Evolutionary conservation across 768 basidiomycete genomes (phyloP).

Genomic region (Pisolithus sp.): DNA sequence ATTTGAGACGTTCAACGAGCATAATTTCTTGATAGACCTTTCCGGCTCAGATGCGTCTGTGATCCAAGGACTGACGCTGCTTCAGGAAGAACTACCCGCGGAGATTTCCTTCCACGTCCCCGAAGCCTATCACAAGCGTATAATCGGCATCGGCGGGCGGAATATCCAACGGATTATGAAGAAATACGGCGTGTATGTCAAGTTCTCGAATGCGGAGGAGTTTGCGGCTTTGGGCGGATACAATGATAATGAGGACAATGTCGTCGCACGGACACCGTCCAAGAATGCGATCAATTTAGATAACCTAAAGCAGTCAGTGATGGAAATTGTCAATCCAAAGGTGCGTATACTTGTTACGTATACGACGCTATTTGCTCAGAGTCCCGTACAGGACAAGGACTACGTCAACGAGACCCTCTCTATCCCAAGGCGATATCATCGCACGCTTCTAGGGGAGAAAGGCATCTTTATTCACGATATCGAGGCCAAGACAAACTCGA

Average conservation of each 20-base stretch:
- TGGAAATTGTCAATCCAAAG: slow-evolving; percentile 97
- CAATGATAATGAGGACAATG: slow-evolving; percentile 97
- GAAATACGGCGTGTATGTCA: slow-evolving; percentile 99
- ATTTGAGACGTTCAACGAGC: slow-evolving; percentile 96
- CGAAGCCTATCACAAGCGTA: slow-evolving; percentile 96
- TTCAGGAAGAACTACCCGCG: slow-evolving; percentile 97
- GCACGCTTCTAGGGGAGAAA: slow-evolving; percentile 92
- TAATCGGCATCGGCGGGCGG: slow-evolving; percentile 95
- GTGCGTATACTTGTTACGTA: slow-evolving; percentile 33
- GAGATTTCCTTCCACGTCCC: slow-evolving; percentile 99
- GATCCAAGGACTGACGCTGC: slow-evolving; percentile 77
- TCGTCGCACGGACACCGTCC: slow-evolving; percentile 94
- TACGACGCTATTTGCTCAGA: neutral
- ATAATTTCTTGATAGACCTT: slow-evolving; percentile 91
- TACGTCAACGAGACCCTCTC: slow-evolving; percentile 90
- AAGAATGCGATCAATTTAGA: slow-evolving; percentile 96
- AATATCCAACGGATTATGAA: slow-evolving; percentile 99
- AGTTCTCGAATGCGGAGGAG: slow-evolving; percentile 97
- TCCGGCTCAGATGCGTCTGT: slow-evolving; percentile 80
- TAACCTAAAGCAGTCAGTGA: slow-evolving; percentile 90
- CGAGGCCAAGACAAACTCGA: slow-evolving; percentile 92
- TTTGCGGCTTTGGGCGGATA: slow-evolving; percentile 93
- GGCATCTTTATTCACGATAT: slow-evolving; percentile 96
- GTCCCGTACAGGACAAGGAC: slow-evolving; percentile 75
- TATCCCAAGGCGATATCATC: slow-evolving; percentile 92